phyloP scores from a whole-genome alignment of 225 moss, liverwort and hornwort genomes.

The Polytrichum commune region DNA sequence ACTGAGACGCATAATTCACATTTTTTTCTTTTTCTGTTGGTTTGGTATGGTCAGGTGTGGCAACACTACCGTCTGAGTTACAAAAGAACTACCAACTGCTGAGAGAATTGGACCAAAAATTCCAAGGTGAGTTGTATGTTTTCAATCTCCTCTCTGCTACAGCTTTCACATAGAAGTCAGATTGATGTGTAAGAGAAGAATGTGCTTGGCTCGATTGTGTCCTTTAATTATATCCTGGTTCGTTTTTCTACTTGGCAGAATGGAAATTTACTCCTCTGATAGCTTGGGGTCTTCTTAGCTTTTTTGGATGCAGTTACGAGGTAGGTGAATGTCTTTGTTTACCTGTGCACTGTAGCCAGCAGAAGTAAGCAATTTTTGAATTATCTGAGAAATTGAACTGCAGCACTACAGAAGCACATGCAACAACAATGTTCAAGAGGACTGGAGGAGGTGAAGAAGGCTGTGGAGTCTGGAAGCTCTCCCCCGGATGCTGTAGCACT shows the following conservation, averaged over 20 bases:
- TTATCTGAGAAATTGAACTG: slow-evolving; percentile 5
- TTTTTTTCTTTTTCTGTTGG: no score
- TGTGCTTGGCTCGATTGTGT: background rate
- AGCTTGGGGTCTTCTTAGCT: no score
- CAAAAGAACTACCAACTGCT: slow-evolving; percentile 59
- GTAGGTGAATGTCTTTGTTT: background rate
- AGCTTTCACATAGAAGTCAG: background rate
- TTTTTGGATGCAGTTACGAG: no score
- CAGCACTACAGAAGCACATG: slow-evolving; percentile 68
- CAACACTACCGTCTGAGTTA: slow-evolving; percentile 53
- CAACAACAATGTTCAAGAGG: slow-evolving; percentile 46
- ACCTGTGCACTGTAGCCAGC: background rate
- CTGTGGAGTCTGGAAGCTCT: slow-evolving; percentile 36
- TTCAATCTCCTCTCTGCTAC: background rate
- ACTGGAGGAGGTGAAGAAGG: slow-evolving; percentile 52
- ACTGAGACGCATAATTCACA: no score
- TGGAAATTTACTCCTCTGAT: background rate
- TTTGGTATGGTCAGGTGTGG: slow-evolving; percentile 37
- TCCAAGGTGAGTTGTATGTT: slow-evolving; percentile 36
- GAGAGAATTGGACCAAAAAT: slow-evolving; percentile 51
- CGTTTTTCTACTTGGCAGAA: background rate
- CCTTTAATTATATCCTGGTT: background rate
- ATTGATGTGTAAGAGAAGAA: background rate
- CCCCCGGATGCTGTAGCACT: slow-evolving; percentile 49
- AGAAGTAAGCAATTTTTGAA: background rate